A percentile compares a stretch with the other conserved stretches of the same genome.
phyloP scores from a whole-genome alignment of 169 alveolate species.

The Plasmodium vinckei region DNA sequence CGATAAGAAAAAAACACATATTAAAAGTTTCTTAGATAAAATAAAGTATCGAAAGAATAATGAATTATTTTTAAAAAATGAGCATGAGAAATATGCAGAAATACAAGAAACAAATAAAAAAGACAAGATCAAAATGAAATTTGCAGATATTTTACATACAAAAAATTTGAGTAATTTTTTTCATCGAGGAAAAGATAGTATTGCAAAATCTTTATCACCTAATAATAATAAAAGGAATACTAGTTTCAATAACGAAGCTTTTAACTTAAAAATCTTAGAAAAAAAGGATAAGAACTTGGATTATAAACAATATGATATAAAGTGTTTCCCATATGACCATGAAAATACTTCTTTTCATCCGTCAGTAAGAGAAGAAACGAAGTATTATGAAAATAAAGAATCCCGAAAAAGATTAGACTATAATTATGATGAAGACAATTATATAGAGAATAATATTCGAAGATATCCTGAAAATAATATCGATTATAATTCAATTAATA shows the following conservation, averaged over 20 bases:
- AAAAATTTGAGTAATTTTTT: conserved; percentile 50
- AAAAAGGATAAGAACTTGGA: too few species aligned
- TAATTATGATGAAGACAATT: conserved; percentile 6
- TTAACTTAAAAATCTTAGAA: not conserved
- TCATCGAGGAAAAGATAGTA: conserved; percentile 35
- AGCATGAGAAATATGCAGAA: conserved; percentile 28
- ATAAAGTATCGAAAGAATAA: conserved; percentile 50
- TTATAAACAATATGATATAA: not conserved
- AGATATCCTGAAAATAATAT: conserved; percentile 1
- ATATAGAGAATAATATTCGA: not conserved
- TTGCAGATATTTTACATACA: conserved; percentile 54
- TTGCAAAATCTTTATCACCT: conserved; percentile 33
- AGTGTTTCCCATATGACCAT: not conserved
- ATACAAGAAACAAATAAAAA: conserved; percentile 31
- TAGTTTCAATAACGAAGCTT: conserved; percentile 15
- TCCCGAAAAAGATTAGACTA: not conserved
- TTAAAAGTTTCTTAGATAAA: conserved; percentile 59
- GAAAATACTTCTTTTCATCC: not conserved
- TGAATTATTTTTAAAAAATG: conserved; percentile 44
- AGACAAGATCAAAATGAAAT: conserved; percentile 51
- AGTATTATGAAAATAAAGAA: conserved; percentile 1
- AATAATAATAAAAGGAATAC: conserved; percentile 10
- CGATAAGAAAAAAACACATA: conserved; percentile 59
- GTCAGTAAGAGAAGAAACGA: conserved; percentile 12
- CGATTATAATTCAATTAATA: conserved; percentile 4